These are phyloP conservation scores for Thamnidium elegans DNA, from an alignment of 192 early-diverging fungal genomes.

Conservation along the genomic window DNA sequence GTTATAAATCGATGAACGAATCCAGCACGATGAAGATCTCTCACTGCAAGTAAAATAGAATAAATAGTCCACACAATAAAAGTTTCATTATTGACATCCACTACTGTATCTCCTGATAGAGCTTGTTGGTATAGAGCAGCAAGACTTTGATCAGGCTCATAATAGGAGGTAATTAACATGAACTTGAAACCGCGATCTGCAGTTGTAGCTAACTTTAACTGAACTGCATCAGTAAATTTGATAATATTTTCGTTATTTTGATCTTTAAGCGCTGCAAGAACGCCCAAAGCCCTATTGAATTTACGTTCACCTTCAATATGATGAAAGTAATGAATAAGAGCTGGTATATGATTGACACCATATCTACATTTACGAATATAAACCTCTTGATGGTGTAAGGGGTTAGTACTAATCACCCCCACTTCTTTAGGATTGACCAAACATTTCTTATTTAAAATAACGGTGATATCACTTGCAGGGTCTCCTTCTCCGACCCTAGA, in stretches of 20 bases:
- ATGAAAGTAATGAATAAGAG: too few relatives aligned
- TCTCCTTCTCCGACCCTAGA: too few relatives aligned
- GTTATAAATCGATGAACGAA: neutral
- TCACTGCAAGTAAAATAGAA: conserved; percentile 1
- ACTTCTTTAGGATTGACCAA: too few relatives aligned
- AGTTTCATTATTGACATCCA: neutral
- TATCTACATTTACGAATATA: too few relatives aligned
- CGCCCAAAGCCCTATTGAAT: too few relatives aligned
- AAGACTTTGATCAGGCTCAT: neutral
- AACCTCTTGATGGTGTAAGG: too few relatives aligned
- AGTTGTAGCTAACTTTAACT: neutral
- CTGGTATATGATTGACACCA: too few relatives aligned
- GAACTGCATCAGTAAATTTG: neutral
- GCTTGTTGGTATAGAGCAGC: neutral
- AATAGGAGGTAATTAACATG: neutral
- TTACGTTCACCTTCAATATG: too few relatives aligned
- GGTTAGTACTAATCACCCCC: too few relatives aligned
- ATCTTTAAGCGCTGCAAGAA: neutral
- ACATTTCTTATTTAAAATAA: too few relatives aligned
- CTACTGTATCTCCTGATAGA: neutral
- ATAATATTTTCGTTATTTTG: neutral
- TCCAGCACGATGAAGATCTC: neutral
- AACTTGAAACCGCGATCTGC: neutral
- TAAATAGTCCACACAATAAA: conserved; percentile 3
- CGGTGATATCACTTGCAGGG: too few relatives aligned